Percentiles rank a stretch among this genome's conserved stretches.
Evolutionary conservation across 768 basidiomycete genomes (phyloP).

Genomic region (Gymnopilus dilepis): DNA sequence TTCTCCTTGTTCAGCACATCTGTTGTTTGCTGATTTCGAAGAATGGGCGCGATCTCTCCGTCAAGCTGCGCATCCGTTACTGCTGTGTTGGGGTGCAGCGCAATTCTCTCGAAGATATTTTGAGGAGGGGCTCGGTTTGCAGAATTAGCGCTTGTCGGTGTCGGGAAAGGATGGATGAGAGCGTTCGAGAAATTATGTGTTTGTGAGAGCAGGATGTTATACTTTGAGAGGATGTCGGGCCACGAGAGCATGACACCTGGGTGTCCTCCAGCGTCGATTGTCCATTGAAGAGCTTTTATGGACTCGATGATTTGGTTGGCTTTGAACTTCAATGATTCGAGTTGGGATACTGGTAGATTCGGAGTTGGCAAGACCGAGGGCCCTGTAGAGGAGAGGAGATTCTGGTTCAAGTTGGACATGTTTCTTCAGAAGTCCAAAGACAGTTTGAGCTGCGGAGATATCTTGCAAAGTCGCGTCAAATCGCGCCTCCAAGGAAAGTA

Average conservation of each 20-base stretch:
- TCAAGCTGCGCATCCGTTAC: constrained; percentile 75
- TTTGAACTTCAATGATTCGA: constrained; percentile 80
- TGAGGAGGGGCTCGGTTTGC: constrained; percentile 17
- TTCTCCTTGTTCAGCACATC: constrained; percentile 77
- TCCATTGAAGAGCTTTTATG: constrained; percentile 65
- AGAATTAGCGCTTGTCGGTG: constrained; percentile 17
- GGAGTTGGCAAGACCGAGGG: constrained; percentile 26
- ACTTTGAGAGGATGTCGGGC: constrained; percentile 88
- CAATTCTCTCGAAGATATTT: constrained; percentile 68
- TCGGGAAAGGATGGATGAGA: constrained; percentile 48
- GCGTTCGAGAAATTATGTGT: constrained; percentile 78
- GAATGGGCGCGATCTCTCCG: constrained; percentile 70
- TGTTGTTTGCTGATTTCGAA: constrained; percentile 81
- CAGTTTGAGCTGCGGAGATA: too few species aligned
- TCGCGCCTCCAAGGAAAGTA: too few species aligned
- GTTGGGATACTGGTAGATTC: constrained; percentile 63
- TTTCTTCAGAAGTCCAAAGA: too few species aligned
- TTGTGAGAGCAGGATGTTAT: constrained; percentile 83
- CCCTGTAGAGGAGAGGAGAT: constrained; percentile 8
- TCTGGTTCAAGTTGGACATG: constrained; percentile 8
- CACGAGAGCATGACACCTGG: constrained; percentile 73
- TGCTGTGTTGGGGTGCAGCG: constrained; percentile 62
- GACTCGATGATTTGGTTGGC: constrained; percentile 82
- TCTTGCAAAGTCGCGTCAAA: too few species aligned
- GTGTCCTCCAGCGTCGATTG: constrained; percentile 62